Conservation (phyloP, 129 eudicot genomes). For the Rutidosis leptorrhynchoides region DNA sequence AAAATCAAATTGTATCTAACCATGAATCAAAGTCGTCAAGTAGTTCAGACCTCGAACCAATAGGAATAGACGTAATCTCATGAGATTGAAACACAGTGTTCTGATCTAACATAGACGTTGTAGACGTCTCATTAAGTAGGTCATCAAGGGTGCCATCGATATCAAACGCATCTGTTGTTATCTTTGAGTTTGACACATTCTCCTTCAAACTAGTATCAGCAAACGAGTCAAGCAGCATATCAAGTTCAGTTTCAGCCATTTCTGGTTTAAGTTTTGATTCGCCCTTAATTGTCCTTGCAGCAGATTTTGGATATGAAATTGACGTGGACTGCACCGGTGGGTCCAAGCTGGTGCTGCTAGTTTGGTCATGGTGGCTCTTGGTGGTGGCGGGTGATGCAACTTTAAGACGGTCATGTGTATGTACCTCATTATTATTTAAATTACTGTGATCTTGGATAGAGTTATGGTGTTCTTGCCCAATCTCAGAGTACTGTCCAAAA, state of each 20-base stretch:
- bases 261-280: not conserved
- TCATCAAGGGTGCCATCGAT: conserved; percentile 57
- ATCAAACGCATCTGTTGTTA: conserved; percentile 21
- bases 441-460: not conserved
- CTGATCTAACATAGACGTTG: conserved; percentile 17
- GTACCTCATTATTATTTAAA: not conserved
- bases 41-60: conserved; percentile 43
- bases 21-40: conserved; percentile 92
- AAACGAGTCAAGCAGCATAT: conserved; percentile 38
- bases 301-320: conserved; percentile 14
- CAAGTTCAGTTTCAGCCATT: conserved; percentile 75
- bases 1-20: conserved; percentile 64
- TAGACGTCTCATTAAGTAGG: conserved; percentile 58
- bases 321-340: conserved; percentile 2
- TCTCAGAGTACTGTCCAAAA: not conserved
- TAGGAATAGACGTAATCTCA: conserved; percentile 22
- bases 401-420: not conserved
- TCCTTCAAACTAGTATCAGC: conserved; percentile 36
- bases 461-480: not conserved
- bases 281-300: conserved; percentile 10
- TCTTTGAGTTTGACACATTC: conserved; percentile 18
- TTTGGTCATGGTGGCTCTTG: not conserved
- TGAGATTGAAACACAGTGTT: conserved; percentile 12
- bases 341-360: not conserved
- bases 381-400: not conserved